phyloP scores from a whole-genome alignment of 2,329 filamentous ascomycete genomes.

The Penicillium sp. region DNA sequence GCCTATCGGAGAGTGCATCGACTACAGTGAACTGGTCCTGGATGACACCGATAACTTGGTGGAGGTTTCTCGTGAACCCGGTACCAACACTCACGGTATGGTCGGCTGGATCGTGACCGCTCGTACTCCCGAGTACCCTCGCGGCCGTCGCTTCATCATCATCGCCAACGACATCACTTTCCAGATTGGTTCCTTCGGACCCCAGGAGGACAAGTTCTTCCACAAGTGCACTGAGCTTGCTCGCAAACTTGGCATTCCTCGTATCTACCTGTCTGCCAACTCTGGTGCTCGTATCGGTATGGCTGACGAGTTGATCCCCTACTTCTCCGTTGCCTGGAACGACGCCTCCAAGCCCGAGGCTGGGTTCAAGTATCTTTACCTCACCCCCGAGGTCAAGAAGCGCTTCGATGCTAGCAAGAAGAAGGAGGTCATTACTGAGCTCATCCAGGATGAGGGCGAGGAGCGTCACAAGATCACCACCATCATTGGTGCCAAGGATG shows the following conservation, averaged over 20 bases:
- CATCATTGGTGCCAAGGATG: conserved; percentile 87
- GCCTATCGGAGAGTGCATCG: conserved; percentile 80
- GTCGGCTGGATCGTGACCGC: conserved; percentile 96
- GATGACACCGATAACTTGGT: conserved; percentile 88
- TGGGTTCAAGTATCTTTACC: conserved; percentile 96
- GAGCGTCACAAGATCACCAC: conserved; percentile 90
- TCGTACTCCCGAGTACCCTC: conserved; percentile 90
- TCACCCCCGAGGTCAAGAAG: conserved; percentile 79
- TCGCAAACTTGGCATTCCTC: conserved; percentile 86
- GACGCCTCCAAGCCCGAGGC: conserved; percentile 70
- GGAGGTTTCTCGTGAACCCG: conserved; percentile 90
- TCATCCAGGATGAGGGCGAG: conserved; percentile 79
- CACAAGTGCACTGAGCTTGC: conserved; percentile 97
- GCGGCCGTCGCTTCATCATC: conserved; percentile 86
- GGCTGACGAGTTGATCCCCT: conserved; percentile 91
- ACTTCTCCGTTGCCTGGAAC: conserved; percentile 98
- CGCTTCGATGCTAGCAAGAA: conserved; percentile 73
- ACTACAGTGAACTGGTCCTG: conserved; percentile 87
- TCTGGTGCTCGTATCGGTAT: conserved; percentile 96
- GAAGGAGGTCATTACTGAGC: conserved; percentile 79
- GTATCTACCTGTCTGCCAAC: conserved; percentile 97
- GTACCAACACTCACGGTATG: conserved; percentile 96
- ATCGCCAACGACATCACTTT: conserved; percentile 99
- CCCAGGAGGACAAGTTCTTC: conserved; percentile 96
- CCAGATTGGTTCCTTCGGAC: conserved; percentile 97